Base-by-base conservation (phyloP, 1,284 basidiomycete species). In the Wolfiporia cocos region DNA sequence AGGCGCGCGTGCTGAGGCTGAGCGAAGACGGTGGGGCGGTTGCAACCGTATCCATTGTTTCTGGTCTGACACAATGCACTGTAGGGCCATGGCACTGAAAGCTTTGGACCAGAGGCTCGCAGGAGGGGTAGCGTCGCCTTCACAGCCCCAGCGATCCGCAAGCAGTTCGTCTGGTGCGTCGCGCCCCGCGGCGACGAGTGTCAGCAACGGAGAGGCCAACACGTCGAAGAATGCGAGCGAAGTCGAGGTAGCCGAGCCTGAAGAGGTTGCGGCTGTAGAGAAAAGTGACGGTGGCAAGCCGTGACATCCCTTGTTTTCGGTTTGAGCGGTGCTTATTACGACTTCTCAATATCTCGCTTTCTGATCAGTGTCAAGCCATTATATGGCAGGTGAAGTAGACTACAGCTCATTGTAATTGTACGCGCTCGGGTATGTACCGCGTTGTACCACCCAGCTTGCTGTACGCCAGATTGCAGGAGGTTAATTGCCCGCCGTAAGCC, bases 61-160 rank as follows among this genome's bases (percentile, higher is more conserved):
- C 19, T 34, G 15, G 34, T 42, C 11, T 37, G 41, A 38, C 34
- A 51, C 23, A 23, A 49, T 56, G 19, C 35, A 45, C n/a, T 53
- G 39, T 50, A 90, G 90, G 50, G 87, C 90, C 2, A 82, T 96
- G 72, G 95, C 95, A 30, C 68, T 99, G 52, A 95, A 97, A 62
- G 95, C 95, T 7, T 78, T 99, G 21, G 95, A 99, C 56, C 92
- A 95, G 55, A 76, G 93, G 20, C 63, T 97, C 46, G 91, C 94
- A 19, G 52, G 53, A 7, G 53, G 52, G 2, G 14, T 37, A 5
- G 5, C 55, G 6, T 71, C 78, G 20, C 69, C 76, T 30, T 66
- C 74, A 26, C 68, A 65, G 24, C 57, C 65, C 23, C 57, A 68
- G 43, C 20, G 42, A 59, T 66, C 70, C 31, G 55, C 68, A 39